Base-by-base conservation (phyloP, 1,284 basidiomycete genomes). In the Veloboletus limbatus region DNA sequence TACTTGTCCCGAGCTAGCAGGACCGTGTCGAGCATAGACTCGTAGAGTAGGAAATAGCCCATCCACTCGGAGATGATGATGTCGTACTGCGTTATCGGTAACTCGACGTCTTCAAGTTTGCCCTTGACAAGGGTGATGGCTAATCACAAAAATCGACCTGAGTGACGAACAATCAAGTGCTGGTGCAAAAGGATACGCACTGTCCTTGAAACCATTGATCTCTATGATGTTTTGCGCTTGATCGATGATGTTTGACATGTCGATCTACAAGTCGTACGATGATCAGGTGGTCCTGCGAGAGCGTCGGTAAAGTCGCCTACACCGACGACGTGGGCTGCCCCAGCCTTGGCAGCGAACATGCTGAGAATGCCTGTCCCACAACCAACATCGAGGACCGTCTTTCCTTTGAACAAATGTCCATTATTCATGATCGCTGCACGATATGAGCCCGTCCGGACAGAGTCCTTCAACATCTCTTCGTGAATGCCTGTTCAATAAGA, bases 31-130 rank as follows among this genome's bases (percentile, higher is more conserved):
- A 99, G 83, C 97, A 99, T 99, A 66, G 92, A 96, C 69, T 99
- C 97, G 76, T 99, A 99, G 20, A 99, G 81, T 56, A 92, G 72
- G 75, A 92, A 92, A 68, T 94, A 94, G 30, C 92, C 92, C 92
- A 97, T 97, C 92, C 93, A 97, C 69, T 99, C 97, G 50, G 95
- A 98, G 67, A 99, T 93, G 74, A 99, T 98, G 69, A 99, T 97
- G 69, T 99, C 97, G 64, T 93, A 96, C 67, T 94, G 72, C 54
- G 88, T 71, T 61, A 94, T 82, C 6, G 94, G 93, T 34, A 96
- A 77, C 57, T 84, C 79, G 48, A 84, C 76, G 45, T 97, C 95
- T 71, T 99, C 96, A 51, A 99, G 85, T 73, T 99, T 99, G 54
- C 96, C 96, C 74, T 99, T 98, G 62, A 99, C 86, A 43, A 99